These are phyloP conservation scores for Eimeria brunetti DNA, from an alignment of 169 alveolate species.

Conservation along the genomic window DNA sequence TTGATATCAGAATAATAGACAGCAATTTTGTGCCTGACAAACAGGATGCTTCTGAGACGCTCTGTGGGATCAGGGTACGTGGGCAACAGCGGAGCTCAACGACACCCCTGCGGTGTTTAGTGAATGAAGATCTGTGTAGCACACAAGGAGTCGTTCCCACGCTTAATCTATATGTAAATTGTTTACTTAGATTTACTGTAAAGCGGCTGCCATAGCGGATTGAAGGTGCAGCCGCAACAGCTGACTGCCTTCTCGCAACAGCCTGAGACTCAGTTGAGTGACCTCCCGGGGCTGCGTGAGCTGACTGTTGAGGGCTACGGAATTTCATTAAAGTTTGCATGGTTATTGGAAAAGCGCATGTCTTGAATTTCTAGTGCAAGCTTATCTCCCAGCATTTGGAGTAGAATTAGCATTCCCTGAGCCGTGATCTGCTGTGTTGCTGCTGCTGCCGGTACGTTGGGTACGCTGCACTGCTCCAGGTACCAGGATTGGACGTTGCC, in stretches of 20 bases:
- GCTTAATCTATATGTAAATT: neutral
- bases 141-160: neutral
- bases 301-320: neutral
- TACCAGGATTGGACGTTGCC: neutral
- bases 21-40: neutral
- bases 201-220: neutral
- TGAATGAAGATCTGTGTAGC: neutral
- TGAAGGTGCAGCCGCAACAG: neutral
- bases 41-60: neutral
- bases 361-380: neutral
- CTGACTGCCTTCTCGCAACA: neutral
- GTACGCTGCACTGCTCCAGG: neutral
- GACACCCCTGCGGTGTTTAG: neutral
- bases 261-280: neutral
- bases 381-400: neutral
- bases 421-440: neutral
- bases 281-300: conserved; percentile 36
- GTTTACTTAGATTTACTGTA: neutral
- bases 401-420: neutral
- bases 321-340: neutral
- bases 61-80: neutral
- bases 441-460: neutral
- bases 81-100: neutral
- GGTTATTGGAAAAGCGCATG: neutral
- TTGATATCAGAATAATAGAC: neutral